Evolutionary conservation across 225 moss, liverwort and hornwort species (phyloP).

Genomic region (Pseudisothecium myosuroides): DNA sequence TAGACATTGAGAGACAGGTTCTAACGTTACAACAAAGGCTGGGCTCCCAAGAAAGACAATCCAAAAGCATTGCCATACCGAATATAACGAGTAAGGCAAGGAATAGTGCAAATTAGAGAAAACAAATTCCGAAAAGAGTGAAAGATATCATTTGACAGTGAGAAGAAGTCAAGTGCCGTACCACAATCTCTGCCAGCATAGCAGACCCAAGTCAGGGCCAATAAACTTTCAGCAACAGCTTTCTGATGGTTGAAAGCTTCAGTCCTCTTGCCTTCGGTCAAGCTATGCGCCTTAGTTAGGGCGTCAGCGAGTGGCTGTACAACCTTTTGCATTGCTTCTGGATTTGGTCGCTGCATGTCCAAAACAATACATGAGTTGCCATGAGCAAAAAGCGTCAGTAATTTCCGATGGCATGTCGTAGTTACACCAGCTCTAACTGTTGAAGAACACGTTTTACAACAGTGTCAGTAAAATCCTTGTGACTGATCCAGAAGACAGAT

Average conservation of each 20-base stretch:
- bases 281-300: slow-evolving; percentile 55
- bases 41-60: not conserved
- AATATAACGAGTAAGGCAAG: not conserved
- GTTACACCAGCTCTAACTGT: not conserved
- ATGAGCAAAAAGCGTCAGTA: not conserved
- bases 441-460: not conserved
- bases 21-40: not conserved
- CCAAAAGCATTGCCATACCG: not conserved
- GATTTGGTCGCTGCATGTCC: slow-evolving; percentile 53
- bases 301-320: slow-evolving; percentile 63
- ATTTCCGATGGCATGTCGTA: not conserved
- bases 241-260: slow-evolving; percentile 88
- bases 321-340: slow-evolving; percentile 52
- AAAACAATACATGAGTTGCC: not conserved
- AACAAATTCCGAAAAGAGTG: not conserved
- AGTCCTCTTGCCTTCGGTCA: slow-evolving; percentile 72
- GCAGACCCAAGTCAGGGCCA: slow-evolving; percentile 78
- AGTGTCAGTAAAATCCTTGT: not conserved
- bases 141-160: not conserved
- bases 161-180: slow-evolving; percentile 10
- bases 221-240: slow-evolving; percentile 78
- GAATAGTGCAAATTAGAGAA: not conserved
- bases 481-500: not conserved
- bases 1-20: not conserved
- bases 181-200: slow-evolving; percentile 88